These are phyloP conservation scores for Daldinia vernicosa DNA, from an alignment of 495 filamentous ascomycete genomes.

Conservation along the genomic window DNA sequence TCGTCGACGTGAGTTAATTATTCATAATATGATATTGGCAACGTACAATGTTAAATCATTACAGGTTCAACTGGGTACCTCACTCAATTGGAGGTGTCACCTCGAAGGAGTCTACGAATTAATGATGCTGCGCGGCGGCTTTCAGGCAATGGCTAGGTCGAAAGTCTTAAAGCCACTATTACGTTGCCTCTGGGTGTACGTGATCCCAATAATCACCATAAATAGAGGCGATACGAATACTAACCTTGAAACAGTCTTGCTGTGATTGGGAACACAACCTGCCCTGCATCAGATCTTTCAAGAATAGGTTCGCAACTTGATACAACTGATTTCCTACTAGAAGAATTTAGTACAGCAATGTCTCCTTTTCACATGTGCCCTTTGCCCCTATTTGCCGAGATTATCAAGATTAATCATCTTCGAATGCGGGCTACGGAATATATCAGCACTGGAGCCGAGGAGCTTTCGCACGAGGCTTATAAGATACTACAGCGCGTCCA, in stretches of 20 bases:
- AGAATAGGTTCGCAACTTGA: conserved; percentile 26
- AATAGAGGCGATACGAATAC: not conserved
- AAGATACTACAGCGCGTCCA: conserved; percentile 37
- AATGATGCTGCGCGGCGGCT: conserved; percentile 45
- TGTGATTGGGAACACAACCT: conserved; percentile 48
- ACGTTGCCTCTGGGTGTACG: conserved; percentile 44
- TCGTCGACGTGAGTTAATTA: conserved; percentile 31
- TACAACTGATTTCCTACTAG: conserved; percentile 25
- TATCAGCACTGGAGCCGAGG: not conserved
- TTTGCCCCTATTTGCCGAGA: conserved; percentile 27
- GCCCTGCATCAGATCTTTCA: conserved; percentile 42
- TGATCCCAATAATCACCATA: not conserved
- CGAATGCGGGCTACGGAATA: conserved; percentile 25
- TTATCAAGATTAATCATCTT: conserved; percentile 46
- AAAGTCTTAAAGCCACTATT: conserved; percentile 35
- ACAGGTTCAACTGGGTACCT: conserved; percentile 46
- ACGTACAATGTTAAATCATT: not conserved
- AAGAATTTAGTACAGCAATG: conserved; percentile 26
- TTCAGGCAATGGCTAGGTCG: conserved; percentile 18
- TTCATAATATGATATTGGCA: not conserved
- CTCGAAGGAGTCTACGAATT: conserved; percentile 44
- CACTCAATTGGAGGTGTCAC: conserved; percentile 47
- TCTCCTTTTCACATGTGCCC: conserved; percentile 40
- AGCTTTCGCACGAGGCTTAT: conserved; percentile 18
- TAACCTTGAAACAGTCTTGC: conserved; percentile 30